A percentile compares a stretch with the other conserved stretches of the same genome.
phyloP scores from a whole-genome alignment of 257 asterid species.

The Thymus quinquecostatus region DNA sequence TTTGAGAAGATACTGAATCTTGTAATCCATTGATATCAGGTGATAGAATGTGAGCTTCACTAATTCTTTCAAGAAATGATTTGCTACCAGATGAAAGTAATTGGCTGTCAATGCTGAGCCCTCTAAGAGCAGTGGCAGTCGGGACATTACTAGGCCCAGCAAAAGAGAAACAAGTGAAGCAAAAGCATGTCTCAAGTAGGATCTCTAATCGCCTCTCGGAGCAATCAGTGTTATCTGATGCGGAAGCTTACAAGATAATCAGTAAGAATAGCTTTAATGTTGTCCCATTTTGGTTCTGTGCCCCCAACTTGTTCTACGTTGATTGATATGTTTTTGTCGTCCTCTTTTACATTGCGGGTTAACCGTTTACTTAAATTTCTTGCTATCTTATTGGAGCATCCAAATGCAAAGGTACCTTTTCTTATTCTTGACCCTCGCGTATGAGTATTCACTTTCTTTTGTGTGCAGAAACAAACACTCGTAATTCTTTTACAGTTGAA shows the following conservation, averaged over 20 bases:
- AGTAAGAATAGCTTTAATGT: slow-evolving; percentile 7
- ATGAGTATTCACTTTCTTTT: slow-evolving; percentile 29
- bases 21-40: not conserved
- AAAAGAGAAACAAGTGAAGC: slow-evolving; percentile 71
- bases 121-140: slow-evolving; percentile 66
- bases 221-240: slow-evolving; percentile 54
- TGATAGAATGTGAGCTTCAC: slow-evolving; percentile 32
- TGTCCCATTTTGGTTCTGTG: slow-evolving; percentile 35
- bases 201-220: slow-evolving; percentile 59
- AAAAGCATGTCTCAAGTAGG: slow-evolving; percentile 76
- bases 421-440: slow-evolving; percentile 17
- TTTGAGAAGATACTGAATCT: not conserved
- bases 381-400: slow-evolving; percentile 83
- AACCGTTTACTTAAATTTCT: slow-evolving; percentile 72
- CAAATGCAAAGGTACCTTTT: slow-evolving; percentile 76
- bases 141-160: slow-evolving; percentile 74
- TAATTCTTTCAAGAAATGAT: slow-evolving; percentile 74
- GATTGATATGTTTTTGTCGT: slow-evolving; percentile 6
- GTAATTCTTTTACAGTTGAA: slow-evolving; percentile 55
- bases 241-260: slow-evolving; percentile 79
- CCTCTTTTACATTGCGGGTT: slow-evolving; percentile 47
- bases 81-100: slow-evolving; percentile 76
- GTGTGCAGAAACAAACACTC: slow-evolving; percentile 53
- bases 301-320: slow-evolving; percentile 30
- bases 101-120: slow-evolving; percentile 71